Evolutionary conservation across 129 eudicot genomes (phyloP).

Genomic region (Lactuca sativa): DNA sequence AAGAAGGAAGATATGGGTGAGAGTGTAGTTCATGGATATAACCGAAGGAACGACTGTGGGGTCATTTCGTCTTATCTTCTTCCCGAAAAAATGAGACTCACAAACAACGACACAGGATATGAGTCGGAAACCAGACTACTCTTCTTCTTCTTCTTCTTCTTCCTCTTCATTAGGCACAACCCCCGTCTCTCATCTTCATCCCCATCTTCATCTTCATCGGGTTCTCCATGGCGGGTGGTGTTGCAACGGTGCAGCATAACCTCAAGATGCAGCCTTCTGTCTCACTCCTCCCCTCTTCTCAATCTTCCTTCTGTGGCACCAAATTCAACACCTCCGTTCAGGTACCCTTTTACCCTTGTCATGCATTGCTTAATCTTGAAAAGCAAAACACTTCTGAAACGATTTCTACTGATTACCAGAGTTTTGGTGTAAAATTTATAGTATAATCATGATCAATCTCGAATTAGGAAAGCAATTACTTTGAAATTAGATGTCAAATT

Average conservation of each 20-base stretch:
- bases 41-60: slow-evolving; percentile 31
- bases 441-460: background rate
- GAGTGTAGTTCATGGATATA: slow-evolving; percentile 40
- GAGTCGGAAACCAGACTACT: slow-evolving; percentile 2
- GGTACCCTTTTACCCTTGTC: slow-evolving; percentile 39
- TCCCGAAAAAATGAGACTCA: slow-evolving; percentile 34
- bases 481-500: background rate
- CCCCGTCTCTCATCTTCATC: background rate
- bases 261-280: slow-evolving; percentile 50
- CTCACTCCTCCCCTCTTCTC: slow-evolving; percentile 65
- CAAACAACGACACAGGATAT: slow-evolving; percentile 28
- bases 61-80: slow-evolving; percentile 32
- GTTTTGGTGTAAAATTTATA: background rate
- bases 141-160: slow-evolving; percentile 10
- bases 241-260: slow-evolving; percentile 50
- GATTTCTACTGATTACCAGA: background rate
- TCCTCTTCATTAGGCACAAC: slow-evolving; percentile 14
- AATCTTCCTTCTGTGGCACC: slow-evolving; percentile 79
- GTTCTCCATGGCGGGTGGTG: slow-evolving; percentile 30
- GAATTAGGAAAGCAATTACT: background rate
- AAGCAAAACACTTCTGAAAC: background rate
- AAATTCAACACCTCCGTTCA: slow-evolving; percentile 65
- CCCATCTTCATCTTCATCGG: slow-evolving; percentile 15
- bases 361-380: slow-evolving; percentile 13
- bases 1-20: slow-evolving; percentile 34